phyloP scores from a whole-genome alignment of 2,329 filamentous ascomycete species.

The Zasmidium angulare region DNA sequence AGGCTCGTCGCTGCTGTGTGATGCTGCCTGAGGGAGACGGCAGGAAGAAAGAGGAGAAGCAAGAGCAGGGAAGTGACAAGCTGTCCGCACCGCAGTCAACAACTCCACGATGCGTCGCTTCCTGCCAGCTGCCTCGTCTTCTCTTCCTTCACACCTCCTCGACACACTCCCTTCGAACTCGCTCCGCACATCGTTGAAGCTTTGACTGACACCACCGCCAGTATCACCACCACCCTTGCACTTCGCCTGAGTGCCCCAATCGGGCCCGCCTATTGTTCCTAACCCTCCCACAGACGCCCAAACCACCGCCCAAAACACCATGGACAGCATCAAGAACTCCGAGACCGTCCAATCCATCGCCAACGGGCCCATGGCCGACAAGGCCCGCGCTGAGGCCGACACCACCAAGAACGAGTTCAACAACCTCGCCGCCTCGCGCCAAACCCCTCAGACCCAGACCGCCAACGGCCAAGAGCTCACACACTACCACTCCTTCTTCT shows the following conservation, averaged over 20 bases:
- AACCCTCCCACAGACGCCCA: slow-evolving; percentile 44
- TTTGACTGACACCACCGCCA: slow-evolving; percentile 19
- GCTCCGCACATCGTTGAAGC: background rate
- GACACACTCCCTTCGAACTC: background rate
- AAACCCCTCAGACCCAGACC: slow-evolving; percentile 54
- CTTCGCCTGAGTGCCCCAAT: slow-evolving; percentile 10
- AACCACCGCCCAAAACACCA: slow-evolving; percentile 48
- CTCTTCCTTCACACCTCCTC: background rate
- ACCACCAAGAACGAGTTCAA: slow-evolving; percentile 59
- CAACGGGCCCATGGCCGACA: slow-evolving; percentile 57
- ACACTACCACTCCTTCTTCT: slow-evolving; percentile 67
- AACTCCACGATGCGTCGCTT: slow-evolving; percentile 6
- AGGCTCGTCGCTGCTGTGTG: background rate
- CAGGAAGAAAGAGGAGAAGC: slow-evolving; percentile 4
- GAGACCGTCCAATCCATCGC: slow-evolving; percentile 50
- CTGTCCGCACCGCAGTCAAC: background rate
- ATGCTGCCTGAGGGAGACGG: slow-evolving; percentile 7
- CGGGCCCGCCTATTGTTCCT: slow-evolving; percentile 13
- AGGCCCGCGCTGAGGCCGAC: slow-evolving; percentile 56
- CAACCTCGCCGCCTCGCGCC: slow-evolving; percentile 56
- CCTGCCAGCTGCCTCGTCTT: background rate
- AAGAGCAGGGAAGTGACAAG: slow-evolving; percentile 2
- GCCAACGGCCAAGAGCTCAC: slow-evolving; percentile 63
- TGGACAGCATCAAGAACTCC: slow-evolving; percentile 50
- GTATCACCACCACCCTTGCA: slow-evolving; percentile 14